Evolutionary conservation across 2,329 filamentous ascomycete genomes (phyloP), one percentile per base, ranked within the genome.

Genomic region (Triangularia verruculosa): DNA sequence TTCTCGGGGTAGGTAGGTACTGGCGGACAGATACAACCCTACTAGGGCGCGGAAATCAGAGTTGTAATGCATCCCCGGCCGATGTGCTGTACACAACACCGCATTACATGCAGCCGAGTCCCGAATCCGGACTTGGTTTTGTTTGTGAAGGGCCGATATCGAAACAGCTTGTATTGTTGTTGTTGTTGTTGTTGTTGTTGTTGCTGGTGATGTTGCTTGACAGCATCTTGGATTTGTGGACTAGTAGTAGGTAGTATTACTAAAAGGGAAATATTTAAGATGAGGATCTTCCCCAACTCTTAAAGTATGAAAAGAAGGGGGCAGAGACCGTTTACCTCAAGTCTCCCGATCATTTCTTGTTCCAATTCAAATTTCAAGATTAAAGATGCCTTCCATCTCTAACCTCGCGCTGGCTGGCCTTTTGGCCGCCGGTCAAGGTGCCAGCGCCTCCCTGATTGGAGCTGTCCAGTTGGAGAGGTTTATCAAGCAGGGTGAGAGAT

Each of bases 401-500:
- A 59, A 43, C 15, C 28, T 62, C 28, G 55, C 27, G 6, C 30
- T 57, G n/a, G 24, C 56, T 22, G 43, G 53, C 25, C 61, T 62
- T 20, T 53, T 62, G 28, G 60, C 60, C 5, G 53, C 56, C 5
- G 61, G 54, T 12, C 55, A 57, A 6, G 56, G 54, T 5, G 55
- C 15, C n/a, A 39, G 39, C 15, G 24, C 54, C 9, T 22, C 54
- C 9, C 13, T 58, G 12, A 20, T 39, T 24, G 22, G 39, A 11
- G 47, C 32, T 30, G 12, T 52, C 5, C 24, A 47, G 12, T 25
- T 63, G 53, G 61, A 61, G 30, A 60, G 57, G 43, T 63, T 53
- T 54, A 58, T 63, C 54, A 62, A 61, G 52, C 28, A 32, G 13
- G 57, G 61, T 65, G 34, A 55, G 63, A 43, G 15, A 15, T 57